phyloP scores from a whole-genome alignment of 1,284 basidiomycete species.

The Papiliotrema laurentii region DNA sequence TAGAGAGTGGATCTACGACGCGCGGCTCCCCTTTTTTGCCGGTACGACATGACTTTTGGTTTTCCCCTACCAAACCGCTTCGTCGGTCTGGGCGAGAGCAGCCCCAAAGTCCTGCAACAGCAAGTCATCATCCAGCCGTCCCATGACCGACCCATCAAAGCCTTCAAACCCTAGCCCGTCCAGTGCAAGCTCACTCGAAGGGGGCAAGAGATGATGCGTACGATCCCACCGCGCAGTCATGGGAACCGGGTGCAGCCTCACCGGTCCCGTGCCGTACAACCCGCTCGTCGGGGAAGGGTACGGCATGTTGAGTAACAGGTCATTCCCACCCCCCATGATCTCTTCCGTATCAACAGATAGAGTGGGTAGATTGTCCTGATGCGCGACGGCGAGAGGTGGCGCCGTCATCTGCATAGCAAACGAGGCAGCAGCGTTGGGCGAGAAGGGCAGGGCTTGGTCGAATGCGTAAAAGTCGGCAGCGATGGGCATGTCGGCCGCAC shows the following conservation, averaged over 20 bases:
- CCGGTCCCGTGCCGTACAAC: background rate
- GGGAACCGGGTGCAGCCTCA: background rate
- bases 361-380: too few relatives aligned
- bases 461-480: slow-evolving; percentile 19
- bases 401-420: slow-evolving; percentile 3
- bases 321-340: background rate
- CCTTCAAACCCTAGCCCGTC: slow-evolving; percentile 8
- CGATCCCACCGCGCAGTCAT: slow-evolving; percentile 12
- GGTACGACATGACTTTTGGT: too few relatives aligned
- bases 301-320: background rate
- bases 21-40: too few relatives aligned
- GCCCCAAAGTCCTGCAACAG: slow-evolving; percentile 16
- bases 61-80: background rate
- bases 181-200: slow-evolving; percentile 1
- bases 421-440: slow-evolving; percentile 12
- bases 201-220: background rate
- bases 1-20: background rate
- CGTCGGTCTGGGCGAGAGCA: slow-evolving; percentile 26
- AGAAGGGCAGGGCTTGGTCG: slow-evolving; percentile 29
- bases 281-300: slow-evolving; percentile 3
- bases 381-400: background rate
- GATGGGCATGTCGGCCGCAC: slow-evolving; percentile 2
- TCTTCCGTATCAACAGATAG: too few relatives aligned
- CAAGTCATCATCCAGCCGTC: slow-evolving; percentile 2
- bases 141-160: background rate